Evolutionary conservation across 2,329 filamentous ascomycete genomes (phyloP).

Genomic region (Ilyonectria mors-panacis): DNA sequence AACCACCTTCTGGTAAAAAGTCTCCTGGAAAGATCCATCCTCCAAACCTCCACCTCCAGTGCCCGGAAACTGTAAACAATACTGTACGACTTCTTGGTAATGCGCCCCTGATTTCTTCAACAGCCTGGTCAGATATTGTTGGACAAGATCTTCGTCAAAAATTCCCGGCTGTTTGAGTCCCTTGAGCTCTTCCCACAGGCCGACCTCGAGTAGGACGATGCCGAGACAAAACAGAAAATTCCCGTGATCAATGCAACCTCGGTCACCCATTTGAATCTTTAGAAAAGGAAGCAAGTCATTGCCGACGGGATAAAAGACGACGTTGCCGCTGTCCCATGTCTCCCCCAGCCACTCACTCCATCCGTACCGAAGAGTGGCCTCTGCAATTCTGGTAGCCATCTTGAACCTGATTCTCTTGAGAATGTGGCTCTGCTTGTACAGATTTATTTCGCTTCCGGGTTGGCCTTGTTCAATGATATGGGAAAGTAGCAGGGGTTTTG

Average conservation of each 20-base stretch:
- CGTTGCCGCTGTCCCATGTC: conserved; percentile 14
- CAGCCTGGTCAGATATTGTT: not conserved
- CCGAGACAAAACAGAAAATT: not conserved
- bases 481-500: conserved; percentile 8
- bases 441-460: not conserved
- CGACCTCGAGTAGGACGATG: not conserved
- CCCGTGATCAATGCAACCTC: not conserved
- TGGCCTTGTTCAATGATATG: conserved; percentile 16
- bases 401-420: conserved; percentile 13
- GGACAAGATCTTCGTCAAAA: not conserved
- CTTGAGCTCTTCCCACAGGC: not conserved
- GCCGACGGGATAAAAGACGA: conserved; percentile 20
- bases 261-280: not conserved
- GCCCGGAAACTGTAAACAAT: conserved; percentile 9
- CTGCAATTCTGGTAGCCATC: conserved; percentile 21
- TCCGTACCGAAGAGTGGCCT: conserved; percentile 26
- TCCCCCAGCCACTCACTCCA: conserved; percentile 28
- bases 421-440: not conserved
- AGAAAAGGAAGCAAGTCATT: conserved; percentile 24
- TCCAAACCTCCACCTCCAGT: not conserved
- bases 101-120: not conserved
- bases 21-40: conserved; percentile 19
- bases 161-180: not conserved
- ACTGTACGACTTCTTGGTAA: conserved; percentile 25
- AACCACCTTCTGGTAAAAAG: conserved; percentile 23